Conservation (phyloP, 768 basidiomycete species). For the Tulasnella sp. region DNA sequence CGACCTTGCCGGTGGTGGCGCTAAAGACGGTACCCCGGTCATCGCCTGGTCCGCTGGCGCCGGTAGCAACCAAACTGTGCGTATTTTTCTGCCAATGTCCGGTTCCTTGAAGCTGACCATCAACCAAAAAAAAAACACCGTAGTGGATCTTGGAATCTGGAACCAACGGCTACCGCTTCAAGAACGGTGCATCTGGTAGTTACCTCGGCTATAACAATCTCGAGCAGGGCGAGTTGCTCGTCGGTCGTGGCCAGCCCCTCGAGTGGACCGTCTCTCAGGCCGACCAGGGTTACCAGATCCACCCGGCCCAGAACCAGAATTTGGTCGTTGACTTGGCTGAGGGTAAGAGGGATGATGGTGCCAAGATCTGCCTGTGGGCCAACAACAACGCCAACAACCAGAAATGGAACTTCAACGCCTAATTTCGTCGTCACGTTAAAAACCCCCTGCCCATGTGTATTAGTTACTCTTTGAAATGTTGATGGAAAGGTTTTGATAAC, state of each 20-base stretch:
- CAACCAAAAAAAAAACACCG: neutral
- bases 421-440: neutral
- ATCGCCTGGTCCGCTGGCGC: neutral
- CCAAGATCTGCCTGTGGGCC: constrained; percentile 12
- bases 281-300: constrained; percentile 6
- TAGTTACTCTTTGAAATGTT: neutral
- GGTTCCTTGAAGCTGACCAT: neutral
- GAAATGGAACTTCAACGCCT: neutral
- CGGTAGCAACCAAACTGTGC: neutral
- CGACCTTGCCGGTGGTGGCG: neutral
- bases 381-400: neutral
- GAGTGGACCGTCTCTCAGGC: constrained; percentile 5
- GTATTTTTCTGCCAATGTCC: neutral
- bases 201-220: neutral
- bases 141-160: neutral
- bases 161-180: neutral
- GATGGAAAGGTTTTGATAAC: neutral
- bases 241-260: neutral
- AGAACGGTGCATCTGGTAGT: neutral
- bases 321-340: constrained; percentile 10
- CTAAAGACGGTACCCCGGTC: constrained; percentile 2
- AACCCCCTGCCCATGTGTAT: neutral
- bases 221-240: neutral
- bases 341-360: constrained; percentile 8
- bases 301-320: constrained; percentile 2